Evolutionary conservation across 257 asterid genomes (phyloP), one percentile per base, ranked within the genome.

Genomic region (Capsicum chinense): DNA sequence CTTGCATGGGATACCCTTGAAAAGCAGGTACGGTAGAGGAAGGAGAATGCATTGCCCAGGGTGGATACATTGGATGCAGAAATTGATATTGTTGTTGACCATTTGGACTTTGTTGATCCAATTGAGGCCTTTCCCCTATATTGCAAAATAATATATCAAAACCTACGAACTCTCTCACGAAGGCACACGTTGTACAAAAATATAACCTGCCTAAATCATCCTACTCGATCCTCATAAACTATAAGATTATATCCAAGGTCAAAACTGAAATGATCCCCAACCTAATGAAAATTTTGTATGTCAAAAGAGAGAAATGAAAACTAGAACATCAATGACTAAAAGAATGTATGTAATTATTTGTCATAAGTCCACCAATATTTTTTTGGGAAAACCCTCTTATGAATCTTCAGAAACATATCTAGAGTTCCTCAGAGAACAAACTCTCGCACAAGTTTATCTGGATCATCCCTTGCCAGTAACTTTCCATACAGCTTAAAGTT

Each of bases 1-100:
- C 98, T 86, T 95, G 99, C 68, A 93, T 90, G 58, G 97, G 97
- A 85, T 95, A 95, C 56, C 98, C 91, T 67, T 91, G 98, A 91
- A 90, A 93, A 86, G 88, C 84, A 73, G 97, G 97, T 84, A 88
- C 85, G 76, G 91, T 81, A 85, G 94, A 93, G 82, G 94, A 91
- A 11, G 93, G 89, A 54, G 91, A 83, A 83, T 93, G 95, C 93
- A 95, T 87, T 47, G 95, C 89, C 98, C 99, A 97, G 56, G 94
- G 91, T 68, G 98, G 93, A 87, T 81, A 94, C 86, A 92, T 90
- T 37, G 90, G 89, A 84, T 93, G 95, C 71, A 95, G 94, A 90
- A 86, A 89, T 84, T 78, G 87, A 87, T 88, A 86, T 88, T 91
- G 96, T 58, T 89, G 98, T 85, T 90, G 97, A 76, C 93, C 88